A percentile compares a stretch with the other conserved stretches of the same genome.
phyloP scores from a whole-genome alignment of 805 yeast species.

The Pichia pseudocactophila region DNA sequence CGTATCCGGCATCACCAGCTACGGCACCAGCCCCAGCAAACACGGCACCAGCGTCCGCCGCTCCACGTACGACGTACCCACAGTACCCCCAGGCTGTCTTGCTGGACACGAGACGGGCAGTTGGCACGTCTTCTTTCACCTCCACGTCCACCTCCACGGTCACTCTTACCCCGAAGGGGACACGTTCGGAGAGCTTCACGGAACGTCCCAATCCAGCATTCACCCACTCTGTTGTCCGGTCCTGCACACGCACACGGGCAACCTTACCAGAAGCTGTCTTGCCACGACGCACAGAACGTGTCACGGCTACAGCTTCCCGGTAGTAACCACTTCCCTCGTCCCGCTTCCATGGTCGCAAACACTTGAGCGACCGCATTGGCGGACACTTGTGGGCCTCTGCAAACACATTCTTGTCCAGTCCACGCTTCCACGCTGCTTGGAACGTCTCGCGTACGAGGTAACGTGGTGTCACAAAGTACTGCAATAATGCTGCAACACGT shows the following conservation, averaged over 20 bases:
- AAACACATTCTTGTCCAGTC: constrained; percentile 32
- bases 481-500: constrained; percentile 9
- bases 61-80: constrained; percentile 71
- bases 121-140: constrained; percentile 67
- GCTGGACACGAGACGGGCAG: constrained; percentile 60
- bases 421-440: constrained; percentile 28
- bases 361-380: constrained; percentile 52
- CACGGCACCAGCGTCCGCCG: constrained; percentile 47
- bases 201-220: no score
- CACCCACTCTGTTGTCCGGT: no score
- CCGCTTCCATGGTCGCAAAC: no score
- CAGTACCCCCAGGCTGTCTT: constrained; percentile 61
- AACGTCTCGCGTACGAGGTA: constrained; percentile 31
- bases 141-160: no score
- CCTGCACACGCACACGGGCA: no score
- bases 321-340: no score
- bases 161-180: no score
- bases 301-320: no score
- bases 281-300: no score
- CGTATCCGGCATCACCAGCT: constrained; percentile 50
- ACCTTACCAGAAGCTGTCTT: no score
- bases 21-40: constrained; percentile 58
- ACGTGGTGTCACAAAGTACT: constrained; percentile 12
- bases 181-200: no score
- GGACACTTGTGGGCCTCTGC: constrained; percentile 58